Evolutionary conservation across 176 grass and related monocot genomes (phyloP), one percentile per base, ranked within the genome.

Genomic region (Metroxylon sagu): DNA sequence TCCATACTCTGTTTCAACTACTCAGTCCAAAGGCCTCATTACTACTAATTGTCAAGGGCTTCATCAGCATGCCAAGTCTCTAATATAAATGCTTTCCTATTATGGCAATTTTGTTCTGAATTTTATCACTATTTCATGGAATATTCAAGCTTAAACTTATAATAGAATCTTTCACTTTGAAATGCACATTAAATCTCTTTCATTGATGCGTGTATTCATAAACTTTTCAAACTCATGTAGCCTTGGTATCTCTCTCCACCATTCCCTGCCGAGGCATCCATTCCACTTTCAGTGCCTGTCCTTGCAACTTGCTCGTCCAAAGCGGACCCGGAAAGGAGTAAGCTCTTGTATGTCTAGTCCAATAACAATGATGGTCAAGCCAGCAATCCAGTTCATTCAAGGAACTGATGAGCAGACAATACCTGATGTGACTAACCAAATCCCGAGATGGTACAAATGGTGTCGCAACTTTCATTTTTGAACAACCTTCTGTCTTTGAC

Each of bases 401-500:
- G 87, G 93, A 62, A 92, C 84, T 3, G 84, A 98, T 61, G 87
- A 98, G 50, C 87, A 92, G 82, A 98, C 87, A 18, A 78, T 98
- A 59, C 93, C 93, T 3, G 88, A 98, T 56, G 84, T 98, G 59
- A 10, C 76, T 98, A 67, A 92, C 87, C 52, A 98, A 92, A 81
- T 98, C 87, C 15, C 81, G 81, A 14, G 87, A 98, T 55, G 93
- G 93, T 53, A 81, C 60, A 5, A 91, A 92, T 65, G 93, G 93
- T 23, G 48, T 83, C 29, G 93, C 93, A 27, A 81, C 78, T 56
- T 98, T 98, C 65, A 65, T 48, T 25, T 88, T 98, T 57, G 84
- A 90, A 6, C 78, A 98, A 29, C 93, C 93, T 4, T 92, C 89
- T 6, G 81, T 95, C 52, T n/a, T n/a, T 18, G 89, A 95, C 78